These are phyloP conservation scores for Elsinoe fawcettii DNA, from an alignment of 2,329 filamentous ascomycete species.

Conservation along the genomic window DNA sequence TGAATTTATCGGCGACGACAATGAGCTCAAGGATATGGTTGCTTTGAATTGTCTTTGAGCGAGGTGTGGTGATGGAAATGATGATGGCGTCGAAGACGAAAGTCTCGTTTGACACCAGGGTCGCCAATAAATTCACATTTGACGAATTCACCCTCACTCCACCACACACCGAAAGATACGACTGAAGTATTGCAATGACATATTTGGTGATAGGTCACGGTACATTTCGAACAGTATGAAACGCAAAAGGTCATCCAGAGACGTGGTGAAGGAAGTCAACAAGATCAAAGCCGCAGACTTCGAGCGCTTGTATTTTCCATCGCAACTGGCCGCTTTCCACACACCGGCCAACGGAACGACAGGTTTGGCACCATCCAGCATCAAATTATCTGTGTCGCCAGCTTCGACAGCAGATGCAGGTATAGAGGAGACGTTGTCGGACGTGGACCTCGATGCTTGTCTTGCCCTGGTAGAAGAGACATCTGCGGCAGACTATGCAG, in stretches of 20 bases:
- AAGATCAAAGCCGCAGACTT: slow-evolving; percentile 34
- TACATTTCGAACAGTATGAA: background rate
- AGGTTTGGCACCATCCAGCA: no score
- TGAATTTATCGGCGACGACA: no score
- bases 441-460: slow-evolving; percentile 41
- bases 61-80: no score
- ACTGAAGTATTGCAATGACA: no score
- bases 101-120: no score
- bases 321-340: background rate
- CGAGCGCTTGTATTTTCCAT: slow-evolving; percentile 19
- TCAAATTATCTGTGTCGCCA: slow-evolving; percentile 25
- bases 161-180: no score
- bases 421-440: slow-evolving; percentile 15
- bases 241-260: background rate
- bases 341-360: background rate
- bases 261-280: slow-evolving; percentile 35
- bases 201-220: no score
- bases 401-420: slow-evolving; percentile 16
- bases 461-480: slow-evolving; percentile 54
- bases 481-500: slow-evolving; percentile 56
- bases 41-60: no score
- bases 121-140: no score
- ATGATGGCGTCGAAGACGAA: no score
- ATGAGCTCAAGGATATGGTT: no score
- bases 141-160: no score